These are phyloP conservation scores for Trichosporon sp. DNA, from an alignment of 1,284 basidiomycete genomes.

Conservation along the genomic window DNA sequence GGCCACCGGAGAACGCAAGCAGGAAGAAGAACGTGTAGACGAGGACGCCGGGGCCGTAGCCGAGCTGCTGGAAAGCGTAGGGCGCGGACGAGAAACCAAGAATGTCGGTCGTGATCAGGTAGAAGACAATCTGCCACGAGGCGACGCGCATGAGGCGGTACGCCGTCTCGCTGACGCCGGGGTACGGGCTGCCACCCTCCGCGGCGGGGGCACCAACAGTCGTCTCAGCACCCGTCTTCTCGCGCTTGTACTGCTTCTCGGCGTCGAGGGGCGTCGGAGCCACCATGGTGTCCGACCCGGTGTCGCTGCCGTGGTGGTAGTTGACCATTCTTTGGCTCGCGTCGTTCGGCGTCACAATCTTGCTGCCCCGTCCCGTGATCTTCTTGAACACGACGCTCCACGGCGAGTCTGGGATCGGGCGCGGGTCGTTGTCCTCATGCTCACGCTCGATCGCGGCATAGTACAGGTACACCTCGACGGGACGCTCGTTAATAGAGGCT, in stretches of 20 bases:
- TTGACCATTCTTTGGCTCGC: neutral
- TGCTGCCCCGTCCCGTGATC: slow-evolving; percentile 5
- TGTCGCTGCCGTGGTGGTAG: neutral
- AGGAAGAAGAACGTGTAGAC: slow-evolving; percentile 23
- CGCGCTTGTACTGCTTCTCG: neutral
- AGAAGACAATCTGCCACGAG: slow-evolving; percentile 22
- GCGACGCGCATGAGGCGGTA: slow-evolving; percentile 18
- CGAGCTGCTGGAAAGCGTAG: slow-evolving; percentile 34
- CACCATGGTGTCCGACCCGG: neutral
- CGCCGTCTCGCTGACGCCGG: neutral
- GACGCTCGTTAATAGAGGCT: slow-evolving; percentile 1
- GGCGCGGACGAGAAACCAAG: slow-evolving; percentile 44
- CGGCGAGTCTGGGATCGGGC: slow-evolving; percentile 21
- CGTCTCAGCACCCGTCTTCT: neutral
- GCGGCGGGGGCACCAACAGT: neutral
- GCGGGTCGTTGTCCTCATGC: slow-evolving; percentile 17
- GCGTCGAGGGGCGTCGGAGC: neutral
- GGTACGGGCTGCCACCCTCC: neutral
- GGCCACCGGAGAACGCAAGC: slow-evolving; percentile 18
- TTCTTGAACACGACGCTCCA: slow-evolving; percentile 13
- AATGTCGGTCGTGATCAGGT: slow-evolving; percentile 27
- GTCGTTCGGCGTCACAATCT: neutral
- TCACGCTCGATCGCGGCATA: slow-evolving; percentile 18
- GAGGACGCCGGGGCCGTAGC: slow-evolving; percentile 27
- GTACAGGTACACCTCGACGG: slow-evolving; percentile 21